These are phyloP conservation scores for Apophysomyces elegans DNA, from an alignment of 371 early-diverging fungal species.

Conservation along the genomic window DNA sequence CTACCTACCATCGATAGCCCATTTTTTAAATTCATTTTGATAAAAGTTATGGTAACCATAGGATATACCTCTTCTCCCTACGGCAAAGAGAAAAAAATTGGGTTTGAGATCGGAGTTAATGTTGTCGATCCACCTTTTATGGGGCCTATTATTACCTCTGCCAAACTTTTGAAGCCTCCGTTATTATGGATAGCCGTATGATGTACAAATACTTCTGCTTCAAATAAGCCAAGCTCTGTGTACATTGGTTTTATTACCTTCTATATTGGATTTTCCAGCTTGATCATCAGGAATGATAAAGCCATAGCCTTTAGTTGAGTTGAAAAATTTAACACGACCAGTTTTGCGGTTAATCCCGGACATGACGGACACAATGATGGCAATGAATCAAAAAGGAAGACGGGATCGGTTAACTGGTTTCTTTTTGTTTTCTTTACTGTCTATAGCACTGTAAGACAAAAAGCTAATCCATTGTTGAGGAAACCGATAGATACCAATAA, in stretches of 20 bases:
- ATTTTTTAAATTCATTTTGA: conserved; percentile 12
- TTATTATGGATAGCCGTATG: conserved; percentile 83
- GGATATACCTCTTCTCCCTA: conserved; percentile 53
- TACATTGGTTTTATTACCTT: conserved; percentile 56
- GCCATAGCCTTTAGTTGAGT: conserved; percentile 86
- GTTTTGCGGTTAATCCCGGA: conserved; percentile 47
- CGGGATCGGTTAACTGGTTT: conserved; percentile 1
- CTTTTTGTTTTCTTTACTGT: not conserved
- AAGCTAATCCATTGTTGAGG: not conserved
- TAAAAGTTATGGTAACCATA: not conserved
- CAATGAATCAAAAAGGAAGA: conserved; percentile 18
- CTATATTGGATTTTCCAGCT: conserved; percentile 45
- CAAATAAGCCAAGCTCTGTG: not conserved
- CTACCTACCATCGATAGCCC: conserved; percentile 58
- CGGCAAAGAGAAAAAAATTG: conserved; percentile 8
- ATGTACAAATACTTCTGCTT: conserved; percentile 81
- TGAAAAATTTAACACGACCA: conserved; percentile 89
- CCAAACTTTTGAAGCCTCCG: conserved; percentile 87
- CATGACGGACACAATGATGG: conserved; percentile 26
- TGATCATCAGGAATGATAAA: conserved; percentile 80
- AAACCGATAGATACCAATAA: not conserved
- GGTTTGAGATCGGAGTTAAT: conserved; percentile 9
- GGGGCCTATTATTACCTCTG: conserved; percentile 62
- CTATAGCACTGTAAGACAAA: conserved; percentile 1
- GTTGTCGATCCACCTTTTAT: conserved; percentile 13